Base-by-base conservation (phyloP, 352 stramenopile genomes). In the Peronospora belbahrii region DNA sequence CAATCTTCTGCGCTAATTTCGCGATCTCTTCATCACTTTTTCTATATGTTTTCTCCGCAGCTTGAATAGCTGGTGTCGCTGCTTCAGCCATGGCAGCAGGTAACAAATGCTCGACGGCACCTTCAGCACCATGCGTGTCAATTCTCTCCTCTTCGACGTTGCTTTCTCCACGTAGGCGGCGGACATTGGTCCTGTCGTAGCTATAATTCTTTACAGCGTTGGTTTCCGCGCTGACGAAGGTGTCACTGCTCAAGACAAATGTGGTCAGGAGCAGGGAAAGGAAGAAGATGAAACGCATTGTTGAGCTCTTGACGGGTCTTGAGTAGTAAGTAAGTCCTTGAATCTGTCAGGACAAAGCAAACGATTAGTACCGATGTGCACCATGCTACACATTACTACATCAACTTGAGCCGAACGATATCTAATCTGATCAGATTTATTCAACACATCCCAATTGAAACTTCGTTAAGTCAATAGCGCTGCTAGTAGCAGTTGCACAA, bases 221-320 rank as follows among this genome's bases (percentile, higher is more conserved):
- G 11, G 20, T 44, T 44, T 52, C 33, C 1, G 44, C 34, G 17
- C 24, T 30, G 2, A 18, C 10, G 24, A 38, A 52, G 33, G 24
- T 30, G 6, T n/a, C 6, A 25, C 44, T 44, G 6, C 11, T 28
- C 23, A n/a, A 11, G 13, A 44, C 17, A 25, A 52, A 38, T 1
- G 44, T 43, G 18, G 44, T 34, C 3, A 52, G 17, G 17, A 44
- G 3, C 1, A 44, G 3, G 6, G 24, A 2, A 5, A 44, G 6
- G 23, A 44, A 38, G 34, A 44, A 1, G 34, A 2, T 24, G 24
- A 44, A 27, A 13, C 34, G 44, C 44, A 52, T 52, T 2, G 17
- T 17, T 32, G 20, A 8, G 1, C n/a, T 17, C 14, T 20, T 10
- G 11, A 38, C 5, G 6, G 18, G 33, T 23, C 14, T 23, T 11